Percentiles rank a stretch among this genome's conserved stretches.
These are phyloP conservation scores for Penicillium steckii DNA, from an alignment of 495 filamentous ascomycete genomes.

Conservation along the genomic window DNA sequence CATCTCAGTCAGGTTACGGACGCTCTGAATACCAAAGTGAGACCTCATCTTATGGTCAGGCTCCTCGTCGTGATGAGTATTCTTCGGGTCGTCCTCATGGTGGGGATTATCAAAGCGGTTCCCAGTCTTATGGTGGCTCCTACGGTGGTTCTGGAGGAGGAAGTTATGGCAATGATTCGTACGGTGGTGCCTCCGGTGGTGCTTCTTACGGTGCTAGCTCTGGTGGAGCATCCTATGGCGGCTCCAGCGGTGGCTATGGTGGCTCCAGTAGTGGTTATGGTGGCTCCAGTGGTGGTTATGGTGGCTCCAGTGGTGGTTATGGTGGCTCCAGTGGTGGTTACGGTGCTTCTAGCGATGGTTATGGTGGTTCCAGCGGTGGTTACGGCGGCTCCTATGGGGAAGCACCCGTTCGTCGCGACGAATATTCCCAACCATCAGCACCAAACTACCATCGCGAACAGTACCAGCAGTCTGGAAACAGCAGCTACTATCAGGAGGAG, in stretches of 20 bases:
- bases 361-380: neutral
- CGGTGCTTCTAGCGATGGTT: neutral
- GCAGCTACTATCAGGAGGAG: conserved; percentile 19
- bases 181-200: neutral
- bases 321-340: neutral
- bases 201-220: neutral
- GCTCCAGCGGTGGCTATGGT: neutral
- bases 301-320: neutral
- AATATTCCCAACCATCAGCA: conserved; percentile 5
- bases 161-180: no score
- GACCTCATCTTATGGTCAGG: neutral
- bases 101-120: neutral
- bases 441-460: conserved; percentile 22
- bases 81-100: conserved; percentile 8
- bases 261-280: neutral
- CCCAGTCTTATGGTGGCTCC: neutral
- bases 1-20: neutral
- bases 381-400: conserved; percentile 2
- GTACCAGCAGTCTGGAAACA: conserved; percentile 12
- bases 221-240: no score
- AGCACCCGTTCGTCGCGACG: conserved; percentile 6
- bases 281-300: neutral
- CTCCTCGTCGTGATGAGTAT: neutral
- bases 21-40: conserved; percentile 17
- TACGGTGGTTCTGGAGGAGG: neutral